Base-by-base conservation (phyloP, 371 early-diverging fungal genomes). In the Capillidium heterosporum region DNA sequence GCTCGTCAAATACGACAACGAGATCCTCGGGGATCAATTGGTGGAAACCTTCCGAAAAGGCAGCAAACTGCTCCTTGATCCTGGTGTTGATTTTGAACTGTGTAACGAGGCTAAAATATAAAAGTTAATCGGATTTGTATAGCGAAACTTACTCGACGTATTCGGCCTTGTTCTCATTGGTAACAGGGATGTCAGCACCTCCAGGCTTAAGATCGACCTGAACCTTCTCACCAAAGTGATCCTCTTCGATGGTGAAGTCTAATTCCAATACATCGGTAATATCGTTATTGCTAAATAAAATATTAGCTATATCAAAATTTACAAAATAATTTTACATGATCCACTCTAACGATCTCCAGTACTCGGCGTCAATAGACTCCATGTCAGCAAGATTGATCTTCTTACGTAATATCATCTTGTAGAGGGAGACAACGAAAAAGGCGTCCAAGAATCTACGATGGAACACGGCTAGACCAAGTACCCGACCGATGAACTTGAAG, bases 401-500 rank as follows among this genome's bases (percentile, higher is more conserved):
- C 69, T 89, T 91, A 49, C 80, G 79, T 41, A 99, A 69, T 28
- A 99, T 82, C 80, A 87, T 83, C 74, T 96, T 96, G 75, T 97
- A 99, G 67, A 97, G 88, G 15, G 92, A 85, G 2, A 85, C 82
- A 42, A 92, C 84, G 61, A 97, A 96, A 76, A 91, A 95, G 11
- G 94, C 89, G 62, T 97, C 97, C 58, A 99, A 71, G 73, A 90
- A 89, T 43, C 91, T 84, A 53, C 92, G 87, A 68, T 99, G 95
- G 80, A 93, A 94, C 52, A 97, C 90, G 24, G 94, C 89, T 61
- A 94, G 74, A 27, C 96, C 99, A 43, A 97, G 84, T 1, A 94
- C 85, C 50, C 99, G 85, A 17, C 99, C 99, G 62, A 96, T 91
- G 65, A 99, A 99, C 66, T 82, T 85, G 74, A 96, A 99, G 74